Evolutionary conservation across 148 eudicot genomes (phyloP).

Genomic region (Fagopyrum esculentum): DNA sequence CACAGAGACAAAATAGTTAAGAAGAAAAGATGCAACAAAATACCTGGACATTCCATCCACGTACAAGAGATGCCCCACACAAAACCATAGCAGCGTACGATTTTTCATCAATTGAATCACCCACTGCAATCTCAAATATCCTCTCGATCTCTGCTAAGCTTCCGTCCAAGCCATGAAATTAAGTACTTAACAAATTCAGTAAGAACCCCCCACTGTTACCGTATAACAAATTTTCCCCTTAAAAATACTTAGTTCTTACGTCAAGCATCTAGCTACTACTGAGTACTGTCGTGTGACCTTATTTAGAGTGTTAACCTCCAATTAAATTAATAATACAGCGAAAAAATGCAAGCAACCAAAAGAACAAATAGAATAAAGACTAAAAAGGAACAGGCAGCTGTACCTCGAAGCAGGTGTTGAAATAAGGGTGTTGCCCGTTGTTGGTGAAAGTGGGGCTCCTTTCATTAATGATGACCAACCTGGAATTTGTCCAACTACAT

Average conservation of each 20-base stretch:
- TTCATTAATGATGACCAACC: constrained; percentile 70
- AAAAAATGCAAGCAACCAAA: neutral
- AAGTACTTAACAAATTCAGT: constrained; percentile 23
- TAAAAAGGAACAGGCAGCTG: constrained; percentile 28
- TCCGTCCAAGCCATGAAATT: constrained; percentile 33
- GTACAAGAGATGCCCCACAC: constrained; percentile 83
- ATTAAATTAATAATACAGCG: neutral
- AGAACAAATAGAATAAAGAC: neutral
- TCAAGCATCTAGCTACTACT: neutral
- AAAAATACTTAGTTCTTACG: neutral
- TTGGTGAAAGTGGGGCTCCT: constrained; percentile 76
- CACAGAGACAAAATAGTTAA: neutral
- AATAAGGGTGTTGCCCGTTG: constrained; percentile 53
- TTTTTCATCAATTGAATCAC: constrained; percentile 82
- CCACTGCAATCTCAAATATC: constrained; percentile 68
- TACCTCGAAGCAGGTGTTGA: constrained; percentile 95
- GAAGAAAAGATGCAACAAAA: neutral
- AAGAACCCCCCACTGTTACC: neutral
- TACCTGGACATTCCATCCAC: constrained; percentile 99
- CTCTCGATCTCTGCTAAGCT: constrained; percentile 94
- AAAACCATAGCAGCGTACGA: constrained; percentile 66
- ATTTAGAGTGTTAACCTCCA: neutral
- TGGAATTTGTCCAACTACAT: constrained; percentile 56
- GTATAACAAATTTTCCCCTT: neutral
- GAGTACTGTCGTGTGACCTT: neutral